Percentiles rank a stretch among this genome's conserved stretches.
phyloP scores from a whole-genome alignment of 2,329 filamentous ascomycete genomes.

The Fusarium sp. region DNA sequence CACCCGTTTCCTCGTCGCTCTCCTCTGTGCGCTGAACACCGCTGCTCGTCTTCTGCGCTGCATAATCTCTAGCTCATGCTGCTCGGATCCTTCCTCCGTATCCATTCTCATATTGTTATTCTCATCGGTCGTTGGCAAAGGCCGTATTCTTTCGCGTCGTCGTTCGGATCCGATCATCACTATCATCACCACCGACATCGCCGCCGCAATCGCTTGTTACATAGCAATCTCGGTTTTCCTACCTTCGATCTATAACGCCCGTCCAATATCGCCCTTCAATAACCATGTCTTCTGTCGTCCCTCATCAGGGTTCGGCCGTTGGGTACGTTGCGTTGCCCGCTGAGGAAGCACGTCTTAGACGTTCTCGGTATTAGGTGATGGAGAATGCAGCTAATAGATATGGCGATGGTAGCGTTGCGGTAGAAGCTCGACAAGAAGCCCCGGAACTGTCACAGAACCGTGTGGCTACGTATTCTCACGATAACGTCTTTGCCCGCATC shows the following conservation, averaged over 20 bases:
- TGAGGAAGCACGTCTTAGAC: not conserved
- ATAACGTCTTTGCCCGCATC: conserved; percentile 10
- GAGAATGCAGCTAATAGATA: conserved; percentile 8
- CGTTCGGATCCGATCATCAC: not conserved
- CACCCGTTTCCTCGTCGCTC: not conserved
- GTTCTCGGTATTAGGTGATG: not conserved
- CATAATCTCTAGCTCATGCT: not conserved
- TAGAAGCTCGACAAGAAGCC: not conserved
- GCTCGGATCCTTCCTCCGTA: not conserved
- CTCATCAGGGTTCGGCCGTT: conserved; percentile 15
- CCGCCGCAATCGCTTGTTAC: not conserved
- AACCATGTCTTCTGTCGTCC: conserved; percentile 16
- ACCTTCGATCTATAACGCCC: not conserved
- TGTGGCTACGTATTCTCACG: not conserved
- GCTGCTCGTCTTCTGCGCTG: not conserved
- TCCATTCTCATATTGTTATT: not conserved
- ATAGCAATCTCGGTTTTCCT: not conserved
- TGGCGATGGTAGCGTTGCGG: not conserved
- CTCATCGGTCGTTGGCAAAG: conserved; percentile 1
- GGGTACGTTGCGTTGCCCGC: conserved; percentile 9
- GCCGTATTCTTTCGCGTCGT: not conserved
- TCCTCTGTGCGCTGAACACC: not conserved
- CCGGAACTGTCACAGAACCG: not conserved
- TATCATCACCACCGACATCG: not conserved
- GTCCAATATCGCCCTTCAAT: not conserved